phyloP scores from a whole-genome alignment of 169 alveolate species.

The Haemoproteus tartakovskyi region DNA sequence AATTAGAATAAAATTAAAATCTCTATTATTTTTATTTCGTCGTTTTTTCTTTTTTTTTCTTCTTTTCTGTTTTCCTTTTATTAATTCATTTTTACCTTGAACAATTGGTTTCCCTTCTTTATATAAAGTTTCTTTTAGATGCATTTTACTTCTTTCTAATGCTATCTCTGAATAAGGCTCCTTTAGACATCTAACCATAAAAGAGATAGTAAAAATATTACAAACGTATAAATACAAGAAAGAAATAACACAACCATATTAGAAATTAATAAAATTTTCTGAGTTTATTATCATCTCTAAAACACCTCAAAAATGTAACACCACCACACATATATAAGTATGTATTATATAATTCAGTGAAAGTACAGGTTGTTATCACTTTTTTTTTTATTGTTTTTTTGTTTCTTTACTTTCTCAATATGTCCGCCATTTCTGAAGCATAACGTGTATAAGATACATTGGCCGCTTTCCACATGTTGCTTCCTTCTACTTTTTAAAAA shows the following conservation, averaged over 20 bases:
- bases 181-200: conserved; percentile 74
- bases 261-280: too few relatives aligned
- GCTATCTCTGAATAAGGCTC: conserved; percentile 81
- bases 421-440: conserved; percentile 79
- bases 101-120: conserved; percentile 73
- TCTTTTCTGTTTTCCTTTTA: background rate
- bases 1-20: too few relatives aligned
- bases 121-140: conserved; percentile 73
- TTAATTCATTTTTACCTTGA: conserved; percentile 66
- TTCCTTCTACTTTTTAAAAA: background rate
- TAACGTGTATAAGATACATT: conserved; percentile 77
- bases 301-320: too few relatives aligned
- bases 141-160: conserved; percentile 74
- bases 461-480: conserved; percentile 79
- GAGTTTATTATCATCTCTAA: too few relatives aligned
- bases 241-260: too few relatives aligned
- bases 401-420: conserved; percentile 74
- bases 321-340: too few relatives aligned
- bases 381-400: background rate
- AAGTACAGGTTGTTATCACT: too few relatives aligned
- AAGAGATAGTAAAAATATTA: conserved; percentile 1
- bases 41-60: too few relatives aligned
- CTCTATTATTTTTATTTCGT: too few relatives aligned
- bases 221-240: background rate
- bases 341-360: too few relatives aligned